phyloP scores from a whole-genome alignment of 2,329 filamentous ascomycete species.

The Fusarium gaditjirri region DNA sequence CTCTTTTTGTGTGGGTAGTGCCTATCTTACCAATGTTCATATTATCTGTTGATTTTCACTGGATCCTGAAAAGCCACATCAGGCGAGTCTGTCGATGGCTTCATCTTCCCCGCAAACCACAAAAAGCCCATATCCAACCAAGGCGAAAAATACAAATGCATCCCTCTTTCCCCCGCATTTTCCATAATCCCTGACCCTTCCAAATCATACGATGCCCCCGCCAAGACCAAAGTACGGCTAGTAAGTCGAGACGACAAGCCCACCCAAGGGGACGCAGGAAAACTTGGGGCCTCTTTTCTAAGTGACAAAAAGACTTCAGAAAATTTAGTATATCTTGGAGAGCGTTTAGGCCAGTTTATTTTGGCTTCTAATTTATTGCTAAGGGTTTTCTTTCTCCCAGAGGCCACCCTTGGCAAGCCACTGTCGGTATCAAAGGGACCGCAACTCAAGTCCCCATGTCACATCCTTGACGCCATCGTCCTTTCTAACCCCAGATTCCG shows the following conservation, averaged over 20 bases:
- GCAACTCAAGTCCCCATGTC: neutral
- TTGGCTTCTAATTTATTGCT: fast-evolving
- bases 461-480: neutral
- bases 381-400: neutral
- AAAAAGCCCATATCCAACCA: neutral
- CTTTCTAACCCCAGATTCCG: neutral
- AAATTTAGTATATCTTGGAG: neutral
- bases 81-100: neutral
- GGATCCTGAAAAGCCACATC: neutral
- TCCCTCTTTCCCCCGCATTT: neutral
- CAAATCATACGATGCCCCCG: conserved; percentile 1
- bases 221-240: neutral
- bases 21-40: neutral
- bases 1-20: neutral
- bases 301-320: neutral
- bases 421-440: neutral
- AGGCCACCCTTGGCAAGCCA: neutral
- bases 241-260: neutral
- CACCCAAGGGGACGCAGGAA: neutral
- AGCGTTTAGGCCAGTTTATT: fast-evolving
- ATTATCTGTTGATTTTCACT: neutral
- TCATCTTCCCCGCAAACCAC: conserved; percentile 5
- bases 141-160: neutral
- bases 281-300: neutral
- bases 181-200: neutral